Evolutionary conservation across 2,329 filamentous ascomycete genomes (phyloP), one percentile per base, ranked within the genome.

Genomic region (Verticillium longisporum): DNA sequence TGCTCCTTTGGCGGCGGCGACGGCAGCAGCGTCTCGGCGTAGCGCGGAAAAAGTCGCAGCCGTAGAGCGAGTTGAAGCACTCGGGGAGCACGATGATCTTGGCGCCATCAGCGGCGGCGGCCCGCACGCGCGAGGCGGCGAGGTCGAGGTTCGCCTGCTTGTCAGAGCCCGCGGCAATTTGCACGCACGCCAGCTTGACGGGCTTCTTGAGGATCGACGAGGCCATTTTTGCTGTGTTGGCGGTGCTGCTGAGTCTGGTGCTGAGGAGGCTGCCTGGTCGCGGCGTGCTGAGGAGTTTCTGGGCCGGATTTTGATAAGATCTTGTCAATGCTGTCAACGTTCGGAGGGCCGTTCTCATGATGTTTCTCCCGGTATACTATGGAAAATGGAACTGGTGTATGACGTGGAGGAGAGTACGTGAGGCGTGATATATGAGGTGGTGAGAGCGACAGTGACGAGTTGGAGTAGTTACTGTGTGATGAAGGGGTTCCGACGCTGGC

Each of bases 21-120:
- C 1, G 92, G 91, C 57, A 79, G 76, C n/a, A 98, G 87, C 1
- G 86, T 88, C 77, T 99, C 95, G 67, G 95, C 93, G 75, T 98
- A 98, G 63, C 88, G 85, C 60, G 89, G 77, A 99, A 99, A 81
- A 88, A 93, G 71, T 92, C 75, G 66, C 88, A 92, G 67, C 95
- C 95, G 76, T 99, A 99, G 9, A 95, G 95, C 53, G 91, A 96
- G 80, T 99, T 99, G 86, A 99, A 99, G 82, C 95, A 99, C 79
- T 99, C 95, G 38, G 95, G 95, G 18, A 99, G 85, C 37, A 98
- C 92, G 66, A 98, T 88, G 62, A 99, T 87, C 61, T 90, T 87
- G 63, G 94, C 92, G 67, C 94, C 94, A 3, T 79, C 79, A 32
- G 79, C 75, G 31, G 92, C 88, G 5, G 95, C 94, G 73, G 92